These are phyloP conservation scores for Bolboschoenoplectus hybrid DNA, from an alignment of 202 grass and related monocot genomes.

Conservation along the genomic window DNA sequence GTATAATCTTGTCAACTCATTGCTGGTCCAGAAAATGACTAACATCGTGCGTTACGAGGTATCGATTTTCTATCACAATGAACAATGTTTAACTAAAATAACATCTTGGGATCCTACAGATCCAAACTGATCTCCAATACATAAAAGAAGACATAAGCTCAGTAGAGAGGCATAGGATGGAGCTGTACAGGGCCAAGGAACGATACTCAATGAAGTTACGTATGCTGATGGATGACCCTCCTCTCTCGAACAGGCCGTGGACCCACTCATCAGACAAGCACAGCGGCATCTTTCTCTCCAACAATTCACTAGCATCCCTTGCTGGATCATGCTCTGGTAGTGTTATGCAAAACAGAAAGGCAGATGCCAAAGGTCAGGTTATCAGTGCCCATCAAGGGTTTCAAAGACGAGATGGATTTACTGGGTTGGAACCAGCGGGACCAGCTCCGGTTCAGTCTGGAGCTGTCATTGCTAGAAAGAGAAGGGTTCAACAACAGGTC, in stretches of 20 bases:
- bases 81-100: background rate
- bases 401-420: constrained; percentile 82
- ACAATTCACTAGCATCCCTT: constrained; percentile 55
- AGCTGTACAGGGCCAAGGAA: constrained; percentile 85
- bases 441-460: constrained; percentile 69
- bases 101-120: constrained; percentile 44
- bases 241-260: constrained; percentile 61
- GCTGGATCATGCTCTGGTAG: constrained; percentile 57
- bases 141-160: constrained; percentile 97
- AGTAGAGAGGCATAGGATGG: constrained; percentile 81
- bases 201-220: constrained; percentile 93
- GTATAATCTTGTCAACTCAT: background rate
- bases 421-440: constrained; percentile 52
- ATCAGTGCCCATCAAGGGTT: constrained; percentile 52
- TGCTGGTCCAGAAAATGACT: background rate
- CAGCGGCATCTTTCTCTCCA: constrained; percentile 57
- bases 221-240: constrained; percentile 81
- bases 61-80: background rate
- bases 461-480: constrained; percentile 83
- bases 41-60: background rate
- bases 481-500: constrained; percentile 88
- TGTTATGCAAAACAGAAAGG: constrained; percentile 63
- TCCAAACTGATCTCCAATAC: constrained; percentile 97
- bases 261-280: constrained; percentile 64
- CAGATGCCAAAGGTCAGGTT: constrained; percentile 73